Conservation (phyloP, 2,329 filamentous ascomycete species). For the Pseudofabraea citricarpa region DNA sequence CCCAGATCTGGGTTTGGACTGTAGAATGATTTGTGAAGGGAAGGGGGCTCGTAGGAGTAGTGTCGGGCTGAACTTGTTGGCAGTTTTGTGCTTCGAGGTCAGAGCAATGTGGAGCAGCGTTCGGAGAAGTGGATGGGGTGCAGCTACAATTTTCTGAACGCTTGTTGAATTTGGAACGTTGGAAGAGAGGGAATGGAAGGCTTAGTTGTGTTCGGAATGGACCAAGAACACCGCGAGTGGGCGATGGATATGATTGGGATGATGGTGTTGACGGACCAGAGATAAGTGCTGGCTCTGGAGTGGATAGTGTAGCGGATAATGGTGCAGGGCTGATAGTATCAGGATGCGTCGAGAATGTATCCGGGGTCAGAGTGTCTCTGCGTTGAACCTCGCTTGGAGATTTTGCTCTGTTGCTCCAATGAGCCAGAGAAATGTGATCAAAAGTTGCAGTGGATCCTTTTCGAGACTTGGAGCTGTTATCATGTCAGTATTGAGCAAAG, state of each 20-base stretch:
- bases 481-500: not conserved
- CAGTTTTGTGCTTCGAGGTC: conserved; percentile 6
- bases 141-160: not conserved
- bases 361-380: not conserved
- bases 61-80: not conserved
- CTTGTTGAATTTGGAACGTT: not conserved
- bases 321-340: not conserved
- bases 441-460: conserved; percentile 7
- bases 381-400: not conserved
- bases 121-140: not conserved
- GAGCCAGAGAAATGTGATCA: conserved; percentile 4
- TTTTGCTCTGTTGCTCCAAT: not conserved
- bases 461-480: conserved; percentile 2
- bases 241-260: no score
- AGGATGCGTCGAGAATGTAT: not conserved
- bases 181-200: conserved; percentile 13
- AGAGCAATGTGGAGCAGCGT: not conserved
- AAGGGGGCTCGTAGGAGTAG: not conserved
- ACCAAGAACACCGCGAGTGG: conserved; percentile 7
- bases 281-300: not conserved
- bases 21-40: not conserved
- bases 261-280: no score
- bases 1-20: conserved; percentile 4
- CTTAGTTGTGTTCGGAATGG: conserved; percentile 18
- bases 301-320: not conserved